Evolutionary conservation across 2,329 filamentous ascomycete species (phyloP).

Genomic region (Graphilbum fragrans): DNA sequence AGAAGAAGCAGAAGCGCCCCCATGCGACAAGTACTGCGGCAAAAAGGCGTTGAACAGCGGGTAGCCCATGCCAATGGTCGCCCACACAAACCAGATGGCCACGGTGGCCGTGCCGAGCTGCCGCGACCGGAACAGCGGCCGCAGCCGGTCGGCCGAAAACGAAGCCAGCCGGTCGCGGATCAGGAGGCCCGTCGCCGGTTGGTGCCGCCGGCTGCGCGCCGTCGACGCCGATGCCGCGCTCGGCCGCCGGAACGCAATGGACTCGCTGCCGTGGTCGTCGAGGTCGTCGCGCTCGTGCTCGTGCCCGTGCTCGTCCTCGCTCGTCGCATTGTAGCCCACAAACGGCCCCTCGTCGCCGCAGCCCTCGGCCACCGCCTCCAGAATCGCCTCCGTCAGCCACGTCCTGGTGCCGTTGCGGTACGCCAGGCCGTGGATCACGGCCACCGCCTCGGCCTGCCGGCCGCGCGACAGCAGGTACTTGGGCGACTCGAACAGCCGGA

Average conservation of each 20-base stretch:
- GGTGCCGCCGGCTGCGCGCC: background rate
- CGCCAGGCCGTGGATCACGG: slow-evolving; percentile 68
- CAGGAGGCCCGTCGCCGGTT: slow-evolving; percentile 15
- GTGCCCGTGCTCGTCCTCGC: too few species aligned
- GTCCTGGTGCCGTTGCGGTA: slow-evolving; percentile 57
- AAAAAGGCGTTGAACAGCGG: slow-evolving; percentile 84
- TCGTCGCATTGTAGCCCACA: slow-evolving; percentile 4
- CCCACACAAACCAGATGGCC: slow-evolving; percentile 69
- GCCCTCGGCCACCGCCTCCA: slow-evolving; percentile 41
- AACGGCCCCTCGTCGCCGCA: slow-evolving; percentile 3
- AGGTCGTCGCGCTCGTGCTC: background rate
- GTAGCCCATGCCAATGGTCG: slow-evolving; percentile 74
- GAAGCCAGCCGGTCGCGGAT: slow-evolving; percentile 47
- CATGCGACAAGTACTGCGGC: slow-evolving; percentile 68
- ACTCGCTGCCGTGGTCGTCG: background rate
- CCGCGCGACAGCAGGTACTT: slow-evolving; percentile 72
- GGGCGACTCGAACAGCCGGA: slow-evolving; percentile 74
- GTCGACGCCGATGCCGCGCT: background rate
- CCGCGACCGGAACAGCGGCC: slow-evolving; percentile 48
- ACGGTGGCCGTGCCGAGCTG: slow-evolving; percentile 37
- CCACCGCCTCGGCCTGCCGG: slow-evolving; percentile 66
- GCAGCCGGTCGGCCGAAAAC: slow-evolving; percentile 56
- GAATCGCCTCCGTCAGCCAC: slow-evolving; percentile 62
- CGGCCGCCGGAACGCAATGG: background rate
- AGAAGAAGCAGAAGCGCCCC: slow-evolving; percentile 22